Conservation (phyloP, 2,329 filamentous ascomycete genomes). For the Endothia cerciana region DNA sequence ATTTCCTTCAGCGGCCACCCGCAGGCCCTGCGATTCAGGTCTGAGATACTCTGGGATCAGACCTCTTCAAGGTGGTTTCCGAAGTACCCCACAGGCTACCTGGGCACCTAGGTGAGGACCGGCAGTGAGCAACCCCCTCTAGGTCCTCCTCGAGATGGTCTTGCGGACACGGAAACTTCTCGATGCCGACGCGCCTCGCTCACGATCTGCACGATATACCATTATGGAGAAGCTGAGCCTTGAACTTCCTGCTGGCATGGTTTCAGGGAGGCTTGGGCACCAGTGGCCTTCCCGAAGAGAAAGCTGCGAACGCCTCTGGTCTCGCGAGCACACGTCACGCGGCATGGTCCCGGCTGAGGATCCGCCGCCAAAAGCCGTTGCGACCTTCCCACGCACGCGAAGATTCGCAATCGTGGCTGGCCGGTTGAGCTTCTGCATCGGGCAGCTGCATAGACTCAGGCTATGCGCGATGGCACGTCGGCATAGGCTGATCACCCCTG, state of each 20-base stretch:
- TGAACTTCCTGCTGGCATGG: background rate
- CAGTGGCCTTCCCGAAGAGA: conserved; percentile 1
- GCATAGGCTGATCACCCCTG: background rate
- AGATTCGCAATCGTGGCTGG: conserved; percentile 7
- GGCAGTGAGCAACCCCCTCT: background rate
- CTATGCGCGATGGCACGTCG: conserved; percentile 13
- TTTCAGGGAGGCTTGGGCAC: background rate
- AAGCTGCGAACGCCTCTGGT: background rate
- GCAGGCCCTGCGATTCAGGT: too few relatives aligned
- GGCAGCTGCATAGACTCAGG: conserved; percentile 2
- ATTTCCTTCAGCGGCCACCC: too few relatives aligned
- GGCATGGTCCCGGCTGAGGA: background rate
- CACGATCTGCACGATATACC: background rate
- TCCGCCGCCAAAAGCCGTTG: background rate
- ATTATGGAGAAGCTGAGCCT: background rate
- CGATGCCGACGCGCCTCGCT: background rate
- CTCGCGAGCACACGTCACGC: background rate
- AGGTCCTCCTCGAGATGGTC: background rate
- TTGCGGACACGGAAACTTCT: background rate
- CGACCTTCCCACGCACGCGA: conserved; percentile 10
- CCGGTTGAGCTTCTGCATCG: conserved; percentile 7
- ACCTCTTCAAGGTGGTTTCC: too few relatives aligned
- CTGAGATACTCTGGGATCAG: too few relatives aligned
- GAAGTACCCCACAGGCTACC: too few relatives aligned
- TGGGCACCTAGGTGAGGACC: too few relatives aligned